Base-by-base conservation (phyloP, 1,284 basidiomycete species). In the Cryptococcus sp. region DNA sequence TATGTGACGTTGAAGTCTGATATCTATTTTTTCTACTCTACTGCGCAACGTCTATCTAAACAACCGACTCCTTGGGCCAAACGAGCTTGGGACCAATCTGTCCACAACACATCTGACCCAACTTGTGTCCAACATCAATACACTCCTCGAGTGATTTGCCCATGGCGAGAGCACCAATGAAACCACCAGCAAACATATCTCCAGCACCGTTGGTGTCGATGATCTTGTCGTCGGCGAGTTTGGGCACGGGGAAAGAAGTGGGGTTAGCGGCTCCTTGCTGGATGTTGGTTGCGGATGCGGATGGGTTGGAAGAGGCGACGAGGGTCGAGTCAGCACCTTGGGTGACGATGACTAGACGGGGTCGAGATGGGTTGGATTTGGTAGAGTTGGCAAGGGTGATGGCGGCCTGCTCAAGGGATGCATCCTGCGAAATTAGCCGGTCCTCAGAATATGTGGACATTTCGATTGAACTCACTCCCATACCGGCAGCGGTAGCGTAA, bases 181-280 rank as follows among this genome's bases (percentile, higher is more conserved):
- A 93, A 45, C 91, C 96, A 57, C 96, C 96, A n/a, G 92, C 91
- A 65, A 98, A 98, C 48, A 91, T 92, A 74, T 99, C 96, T 48
- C 96, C 96, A n/a, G 96, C 96, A 49, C 91, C 96, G 77, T 98
- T 99, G 52, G 96, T 99, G 76, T 98, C 96, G 54, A 97, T 85
- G 64, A 99, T 94, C 73, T 86, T 72, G 52, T 81, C 81, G 59
- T 80, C 79, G 48, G 76, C 67, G 56, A 97, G 79, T 46, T 82
- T 78, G 52, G 79, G 73, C 45, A 94, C 89, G 31, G 79, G 64
- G 77, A 80, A 87, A 13, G 79, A 74, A 79, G 80, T 74, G 67
- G 77, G 69, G 76, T 79, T 72, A 48, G 62, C 49, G 58, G 74
- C 74, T 11, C 48, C 45, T 36, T 62, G 55, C 45, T 61, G 50